A percentile compares a stretch with the other conserved stretches of the same genome.
phyloP scores from a whole-genome alignment of 2,329 filamentous ascomycete species.

The Colletotrichum tofieldiae region DNA sequence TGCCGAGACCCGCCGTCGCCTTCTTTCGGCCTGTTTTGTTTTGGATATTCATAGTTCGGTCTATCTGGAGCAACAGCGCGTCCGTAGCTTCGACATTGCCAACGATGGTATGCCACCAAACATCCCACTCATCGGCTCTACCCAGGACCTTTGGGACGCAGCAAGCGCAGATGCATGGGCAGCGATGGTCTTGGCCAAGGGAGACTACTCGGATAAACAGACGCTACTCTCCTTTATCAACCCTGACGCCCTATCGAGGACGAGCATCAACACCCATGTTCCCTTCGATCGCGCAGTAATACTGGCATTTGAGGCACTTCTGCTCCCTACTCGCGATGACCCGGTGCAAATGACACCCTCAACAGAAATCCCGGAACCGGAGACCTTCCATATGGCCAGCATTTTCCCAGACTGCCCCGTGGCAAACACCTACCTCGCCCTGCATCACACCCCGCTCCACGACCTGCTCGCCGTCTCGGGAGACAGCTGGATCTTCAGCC shows the following conservation, averaged over 20 bases:
- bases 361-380: constrained; percentile 45
- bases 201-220: constrained; percentile 3
- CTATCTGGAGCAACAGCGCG: constrained; percentile 66
- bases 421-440: constrained; percentile 69
- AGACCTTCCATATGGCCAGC: constrained; percentile 50
- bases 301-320: constrained; percentile 57
- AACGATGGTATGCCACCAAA: constrained; percentile 52
- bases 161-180: constrained; percentile 63
- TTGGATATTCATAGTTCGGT: constrained; percentile 70
- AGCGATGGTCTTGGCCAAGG: constrained; percentile 49
- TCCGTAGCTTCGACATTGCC: constrained; percentile 55
- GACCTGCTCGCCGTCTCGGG: constrained; percentile 72
- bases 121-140: constrained; percentile 64
- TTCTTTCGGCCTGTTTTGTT: constrained; percentile 71
- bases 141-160: constrained; percentile 66
- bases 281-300: constrained; percentile 59
- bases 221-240: constrained; percentile 34
- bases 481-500: constrained; percentile 71
- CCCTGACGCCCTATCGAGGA: constrained; percentile 55
- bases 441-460: constrained; percentile 72
- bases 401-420: constrained; percentile 63
- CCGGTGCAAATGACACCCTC: constrained; percentile 49
- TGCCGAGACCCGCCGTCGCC: constrained; percentile 66
- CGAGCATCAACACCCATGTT: constrained; percentile 53
- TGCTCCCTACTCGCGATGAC: constrained; percentile 54